A percentile compares a stretch with the other conserved stretches of the same genome.
phyloP scores from a whole-genome alignment of 345 rosid species.

The Clausena lansium region DNA sequence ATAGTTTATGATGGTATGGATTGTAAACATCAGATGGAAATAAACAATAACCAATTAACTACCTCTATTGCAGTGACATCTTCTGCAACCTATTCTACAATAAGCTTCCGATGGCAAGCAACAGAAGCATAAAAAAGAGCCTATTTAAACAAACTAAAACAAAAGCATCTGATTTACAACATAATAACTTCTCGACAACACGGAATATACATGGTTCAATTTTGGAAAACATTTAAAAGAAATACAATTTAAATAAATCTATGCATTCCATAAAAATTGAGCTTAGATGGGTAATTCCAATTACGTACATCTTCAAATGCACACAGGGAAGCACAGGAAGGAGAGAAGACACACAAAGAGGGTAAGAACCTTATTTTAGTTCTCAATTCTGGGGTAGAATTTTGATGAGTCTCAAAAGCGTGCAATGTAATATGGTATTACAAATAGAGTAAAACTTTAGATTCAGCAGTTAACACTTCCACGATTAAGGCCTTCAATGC shows the following conservation, averaged over 20 bases:
- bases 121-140: slow-evolving; percentile 90
- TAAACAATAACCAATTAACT: slow-evolving; percentile 14
- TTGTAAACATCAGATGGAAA: slow-evolving; percentile 3
- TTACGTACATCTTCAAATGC: background rate
- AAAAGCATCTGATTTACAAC: slow-evolving; percentile 2
- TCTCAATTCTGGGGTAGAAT: background rate
- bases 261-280: background rate
- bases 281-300: background rate
- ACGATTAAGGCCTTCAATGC: background rate
- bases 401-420: background rate
- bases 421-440: background rate
- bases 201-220: background rate
- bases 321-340: background rate
- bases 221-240: background rate
- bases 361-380: background rate
- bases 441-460: background rate
- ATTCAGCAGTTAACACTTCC: background rate
- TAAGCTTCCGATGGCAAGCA: slow-evolving; percentile 62
- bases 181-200: background rate
- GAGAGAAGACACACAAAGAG: background rate
- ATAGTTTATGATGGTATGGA: background rate
- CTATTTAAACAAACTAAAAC: slow-evolving; percentile 33
- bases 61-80: slow-evolving; percentile 54
- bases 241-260: background rate
- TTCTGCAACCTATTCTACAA: slow-evolving; percentile 77